Base-by-base conservation (phyloP, 768 basidiomycete genomes). In the Lactifluus pinguis region DNA sequence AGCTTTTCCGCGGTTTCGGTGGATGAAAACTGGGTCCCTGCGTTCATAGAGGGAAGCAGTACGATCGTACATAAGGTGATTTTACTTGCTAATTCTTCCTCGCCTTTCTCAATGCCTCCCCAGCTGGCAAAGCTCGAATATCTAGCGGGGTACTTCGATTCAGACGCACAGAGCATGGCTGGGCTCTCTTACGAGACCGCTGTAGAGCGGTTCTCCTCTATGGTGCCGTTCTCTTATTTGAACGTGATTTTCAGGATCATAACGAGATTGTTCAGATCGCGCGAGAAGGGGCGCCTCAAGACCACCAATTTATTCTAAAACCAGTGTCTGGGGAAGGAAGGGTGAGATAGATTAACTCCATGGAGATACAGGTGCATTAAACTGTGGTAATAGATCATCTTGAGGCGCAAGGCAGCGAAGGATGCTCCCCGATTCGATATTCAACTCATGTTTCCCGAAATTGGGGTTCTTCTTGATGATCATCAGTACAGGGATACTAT, bases 261-360 rank as follows among this genome's bases (percentile, higher is more conserved):
- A 29, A 57, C 45, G 44, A 50, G 49, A 52, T 52, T 52, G 19
- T 52, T 32, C 50, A 84, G 83, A 83, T 84, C 60, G 75, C 83
- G 10, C 76, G 79, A 49, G 79, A 79, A 38, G 76, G 75, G 14
- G 68, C 73, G 30, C 62, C 68, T 11, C 74, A 79, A 7, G 74
- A 79, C 21, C 97, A 99, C 71, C 97, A 98, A 71, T 98, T 91
- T 71, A 87, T 98, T 58, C 79, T 99, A 25, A 93, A 89, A 71
- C 97, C 97, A 17, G 95, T 99, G 15, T 91, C 93, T 0, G 95
- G 95, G 45, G 87, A 98, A 76, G 97, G 95, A 44, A 82, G 89
- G 67, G 90, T 92, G 67, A 70, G 83, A 73, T 29, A 6, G 49
- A 56, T 44, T 55, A 44, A 32, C 63, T 39, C 41, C 47, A 36